Conservation (phyloP, 2,329 filamentous ascomycete species). For the Venturia aucupariae region DNA sequence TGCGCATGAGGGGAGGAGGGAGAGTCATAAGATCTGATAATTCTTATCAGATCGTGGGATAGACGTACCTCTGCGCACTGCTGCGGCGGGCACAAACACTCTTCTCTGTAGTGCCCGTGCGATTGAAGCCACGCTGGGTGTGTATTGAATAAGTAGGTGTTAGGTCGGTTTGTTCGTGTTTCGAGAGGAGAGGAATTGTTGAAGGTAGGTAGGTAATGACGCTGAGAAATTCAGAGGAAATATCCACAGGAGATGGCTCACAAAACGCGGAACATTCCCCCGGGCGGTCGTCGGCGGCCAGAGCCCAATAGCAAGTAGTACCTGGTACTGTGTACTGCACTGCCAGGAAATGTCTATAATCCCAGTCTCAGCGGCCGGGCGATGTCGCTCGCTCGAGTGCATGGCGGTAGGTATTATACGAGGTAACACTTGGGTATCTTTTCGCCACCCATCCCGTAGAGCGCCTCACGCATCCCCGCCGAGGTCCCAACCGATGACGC, state of each 20-base stretch:
- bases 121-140: background rate
- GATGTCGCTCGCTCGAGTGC: too few relatives aligned
- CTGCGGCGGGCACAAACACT: background rate
- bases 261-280: background rate
- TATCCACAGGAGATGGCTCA: background rate
- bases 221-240: background rate
- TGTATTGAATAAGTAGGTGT: background rate
- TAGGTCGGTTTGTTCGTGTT: background rate
- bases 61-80: background rate
- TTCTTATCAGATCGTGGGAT: conserved; percentile 4
- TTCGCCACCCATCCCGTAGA: background rate
- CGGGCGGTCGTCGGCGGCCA: background rate
- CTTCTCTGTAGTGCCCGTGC: background rate
- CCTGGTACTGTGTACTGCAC: too few relatives aligned
- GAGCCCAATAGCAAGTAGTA: background rate
- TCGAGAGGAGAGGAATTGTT: background rate
- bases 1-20: background rate
- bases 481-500: background rate
- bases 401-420: too few relatives aligned
- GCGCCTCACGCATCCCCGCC: background rate
- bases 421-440: too few relatives aligned
- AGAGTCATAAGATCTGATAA: background rate
- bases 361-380: background rate
- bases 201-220: background rate
- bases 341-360: background rate